Evolutionary conservation across 1,139 yeast genomes (phyloP).

Genomic region (Protomyces lactucae-debilis): DNA sequence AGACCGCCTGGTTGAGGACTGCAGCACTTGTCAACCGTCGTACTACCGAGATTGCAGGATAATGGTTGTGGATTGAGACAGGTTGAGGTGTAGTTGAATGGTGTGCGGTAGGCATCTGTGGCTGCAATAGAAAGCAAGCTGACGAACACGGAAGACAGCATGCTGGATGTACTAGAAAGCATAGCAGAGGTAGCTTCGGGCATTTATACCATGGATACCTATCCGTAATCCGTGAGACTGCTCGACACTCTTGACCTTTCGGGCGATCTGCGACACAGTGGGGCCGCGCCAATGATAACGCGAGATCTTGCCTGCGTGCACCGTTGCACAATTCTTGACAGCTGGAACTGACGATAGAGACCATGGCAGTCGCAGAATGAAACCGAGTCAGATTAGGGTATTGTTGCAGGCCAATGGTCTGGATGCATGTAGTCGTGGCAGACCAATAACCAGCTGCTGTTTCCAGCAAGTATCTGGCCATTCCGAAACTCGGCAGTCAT

Average conservation of each 20-base stretch:
- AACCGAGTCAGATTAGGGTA: no score
- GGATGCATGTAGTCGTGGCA: no score
- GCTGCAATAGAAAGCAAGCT: neutral
- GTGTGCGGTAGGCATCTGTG: neutral
- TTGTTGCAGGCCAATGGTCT: no score
- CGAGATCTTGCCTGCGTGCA: neutral
- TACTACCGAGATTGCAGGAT: neutral
- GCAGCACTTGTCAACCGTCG: neutral
- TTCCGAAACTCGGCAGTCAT: no score
- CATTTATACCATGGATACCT: no score
- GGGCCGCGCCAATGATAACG: neutral
- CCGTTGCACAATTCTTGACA: neutral
- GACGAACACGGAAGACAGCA: neutral
- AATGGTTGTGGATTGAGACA: constrained; percentile 1
- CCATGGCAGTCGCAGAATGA: no score
- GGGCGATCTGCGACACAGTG: neutral
- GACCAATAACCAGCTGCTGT: no score
- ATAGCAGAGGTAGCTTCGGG: no score
- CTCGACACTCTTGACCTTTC: no score
- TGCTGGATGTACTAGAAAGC: neutral
- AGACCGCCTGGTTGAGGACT: constrained; percentile 1
- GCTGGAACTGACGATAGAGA: neutral
- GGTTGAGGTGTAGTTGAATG: neutral
- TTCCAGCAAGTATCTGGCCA: no score
- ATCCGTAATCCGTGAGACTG: no score